Evolutionary conservation across 2,329 filamentous ascomycete species (phyloP), one percentile per base, ranked within the genome.

Genomic region (Fusarium sp.): DNA sequence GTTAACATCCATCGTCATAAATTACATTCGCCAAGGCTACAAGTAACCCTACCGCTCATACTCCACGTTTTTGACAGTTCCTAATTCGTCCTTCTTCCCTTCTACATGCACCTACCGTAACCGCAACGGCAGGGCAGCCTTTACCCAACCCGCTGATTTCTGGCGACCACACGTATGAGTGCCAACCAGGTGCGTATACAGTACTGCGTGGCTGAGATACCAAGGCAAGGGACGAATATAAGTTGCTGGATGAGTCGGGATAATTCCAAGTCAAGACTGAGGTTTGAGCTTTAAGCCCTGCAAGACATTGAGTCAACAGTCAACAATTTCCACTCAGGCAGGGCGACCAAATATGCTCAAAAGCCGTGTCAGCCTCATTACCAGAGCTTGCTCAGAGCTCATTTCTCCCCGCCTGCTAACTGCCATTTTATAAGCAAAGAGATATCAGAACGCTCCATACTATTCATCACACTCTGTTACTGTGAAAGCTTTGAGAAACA

Each of bases 41-140:
- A 68, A 58, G 43, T 58, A 63, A 67, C 65, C 65, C 54, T 68
- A 64, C 63, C 50, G 42, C 53, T 35, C 33, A 45, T 66, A 60
- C 50, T 61, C 53, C 59, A 61, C 60, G 59, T 54, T 66, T 41
- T 60, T 59, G 41, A 57, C 51, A 47, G 40, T 51, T 68, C 39
- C 50, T 50, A 62, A 58, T 53, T 58, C 42, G 40, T 47, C 35
- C 27, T 42, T 53, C 58, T 43, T 42, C 62, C 25, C 31, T 62
- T 66, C 49, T 58, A 40, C 39, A 47, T 42, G 23, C 23, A 25
- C 21, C 21, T 42, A 33, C 40, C 50, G 53, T 18, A 31, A 31
- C 29, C 29, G 29, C 11, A 52, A 63, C 40, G 27, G 48, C 61
- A 62, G 55, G 42, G 41, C 54, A 58, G 39, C 55, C 57, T 47